phyloP scores from a whole-genome alignment of 331 rosid genomes.

The Acacia pycnantha region DNA sequence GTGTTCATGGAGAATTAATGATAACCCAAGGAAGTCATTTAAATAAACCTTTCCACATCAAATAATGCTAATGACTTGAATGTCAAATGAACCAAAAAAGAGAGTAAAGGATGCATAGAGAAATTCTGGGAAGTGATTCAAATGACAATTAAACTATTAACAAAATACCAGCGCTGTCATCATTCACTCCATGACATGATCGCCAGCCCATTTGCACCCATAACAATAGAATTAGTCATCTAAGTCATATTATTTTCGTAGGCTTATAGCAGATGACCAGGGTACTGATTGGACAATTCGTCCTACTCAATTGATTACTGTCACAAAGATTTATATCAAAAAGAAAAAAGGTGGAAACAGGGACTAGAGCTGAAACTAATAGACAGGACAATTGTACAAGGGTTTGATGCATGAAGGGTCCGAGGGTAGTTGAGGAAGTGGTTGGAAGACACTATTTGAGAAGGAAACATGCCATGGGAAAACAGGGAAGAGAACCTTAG shows the following conservation, averaged over 20 bases:
- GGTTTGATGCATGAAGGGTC: not conserved
- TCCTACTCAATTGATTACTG: not conserved
- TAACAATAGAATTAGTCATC: not conserved
- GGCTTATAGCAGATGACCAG: not conserved
- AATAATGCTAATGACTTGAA: not conserved
- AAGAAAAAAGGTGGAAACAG: not conserved
- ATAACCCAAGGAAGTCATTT: not conserved
- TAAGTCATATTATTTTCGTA: not conserved
- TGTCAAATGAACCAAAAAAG: not conserved
- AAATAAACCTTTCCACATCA: not conserved
- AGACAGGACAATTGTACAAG: not conserved
- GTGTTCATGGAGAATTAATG: not conserved
- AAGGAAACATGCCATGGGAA: not conserved
- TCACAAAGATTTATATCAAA: not conserved
- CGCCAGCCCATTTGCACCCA: not conserved
- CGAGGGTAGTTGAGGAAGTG: not conserved
- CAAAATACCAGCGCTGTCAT: not conserved
- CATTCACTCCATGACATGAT: conserved; percentile 18
- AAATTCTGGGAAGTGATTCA: not conserved
- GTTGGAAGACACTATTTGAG: not conserved
- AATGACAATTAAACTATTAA: conserved; percentile 7
- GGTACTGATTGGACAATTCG: not conserved
- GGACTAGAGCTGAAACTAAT: not conserved
- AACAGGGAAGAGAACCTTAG: not conserved
- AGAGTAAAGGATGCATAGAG: not conserved